These are phyloP conservation scores for Aspergillus sclerotialis DNA, from an alignment of 2,329 filamentous ascomycete genomes.

Conservation along the genomic window DNA sequence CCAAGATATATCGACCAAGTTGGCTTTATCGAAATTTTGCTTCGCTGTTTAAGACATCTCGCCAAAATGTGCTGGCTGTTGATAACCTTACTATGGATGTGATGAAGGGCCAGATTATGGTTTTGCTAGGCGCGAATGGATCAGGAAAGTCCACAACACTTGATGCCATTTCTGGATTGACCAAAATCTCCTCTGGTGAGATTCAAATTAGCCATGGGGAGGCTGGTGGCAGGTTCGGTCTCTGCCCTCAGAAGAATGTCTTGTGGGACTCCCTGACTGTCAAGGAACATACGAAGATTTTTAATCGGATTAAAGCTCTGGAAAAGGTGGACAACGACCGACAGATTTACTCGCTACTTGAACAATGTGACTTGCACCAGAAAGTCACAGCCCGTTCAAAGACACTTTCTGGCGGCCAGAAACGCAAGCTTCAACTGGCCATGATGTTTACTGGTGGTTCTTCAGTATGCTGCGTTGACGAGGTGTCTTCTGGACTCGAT, in stretches of 20 bases:
- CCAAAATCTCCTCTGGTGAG: slow-evolving; percentile 65
- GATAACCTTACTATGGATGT: slow-evolving; percentile 65
- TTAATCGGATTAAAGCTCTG: slow-evolving; percentile 71
- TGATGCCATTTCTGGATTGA: slow-evolving; percentile 78
- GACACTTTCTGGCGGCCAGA: slow-evolving; percentile 84
- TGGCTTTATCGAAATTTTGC: slow-evolving; percentile 48
- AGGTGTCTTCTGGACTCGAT: slow-evolving; percentile 83
- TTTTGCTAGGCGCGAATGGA: slow-evolving; percentile 81
- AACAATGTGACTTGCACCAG: slow-evolving; percentile 63
- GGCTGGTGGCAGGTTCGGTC: slow-evolving; percentile 70
- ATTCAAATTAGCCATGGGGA: slow-evolving; percentile 76
- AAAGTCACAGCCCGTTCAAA: slow-evolving; percentile 67
- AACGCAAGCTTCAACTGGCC: slow-evolving; percentile 82
- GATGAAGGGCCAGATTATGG: slow-evolving; percentile 72
- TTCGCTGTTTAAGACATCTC: slow-evolving; percentile 42
- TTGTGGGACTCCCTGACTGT: slow-evolving; percentile 87
- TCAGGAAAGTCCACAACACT: slow-evolving; percentile 86
- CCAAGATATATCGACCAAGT: slow-evolving; percentile 68
- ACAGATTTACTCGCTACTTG: slow-evolving; percentile 58
- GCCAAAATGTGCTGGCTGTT: slow-evolving; percentile 72
- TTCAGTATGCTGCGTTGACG: slow-evolving; percentile 81
- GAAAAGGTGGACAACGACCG: slow-evolving; percentile 49
- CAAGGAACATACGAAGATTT: slow-evolving; percentile 74
- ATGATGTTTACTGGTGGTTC: slow-evolving; percentile 94
- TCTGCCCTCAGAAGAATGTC: slow-evolving; percentile 90